These are phyloP conservation scores for Inonotus hispidus DNA, from an alignment of 1,284 basidiomycete species.

Conservation along the genomic window DNA sequence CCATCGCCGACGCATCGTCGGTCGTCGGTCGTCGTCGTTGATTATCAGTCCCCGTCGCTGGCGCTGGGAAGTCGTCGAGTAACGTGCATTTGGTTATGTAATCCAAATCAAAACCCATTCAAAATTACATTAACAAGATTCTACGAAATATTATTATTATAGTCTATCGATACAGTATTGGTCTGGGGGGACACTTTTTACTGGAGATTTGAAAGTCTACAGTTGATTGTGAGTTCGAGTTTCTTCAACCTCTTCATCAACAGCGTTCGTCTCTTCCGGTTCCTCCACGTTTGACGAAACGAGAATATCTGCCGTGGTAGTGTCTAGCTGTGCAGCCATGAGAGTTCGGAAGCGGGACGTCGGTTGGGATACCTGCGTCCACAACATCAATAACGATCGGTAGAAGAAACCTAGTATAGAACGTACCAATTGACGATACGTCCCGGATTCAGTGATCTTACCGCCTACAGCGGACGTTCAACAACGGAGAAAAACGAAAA, in stretches of 20 bases:
- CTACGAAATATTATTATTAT: neutral
- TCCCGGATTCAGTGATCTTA: slow-evolving; percentile 76
- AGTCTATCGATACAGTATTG: neutral
- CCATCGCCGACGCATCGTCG: slow-evolving; percentile 1
- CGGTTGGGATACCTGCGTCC: slow-evolving; percentile 47
- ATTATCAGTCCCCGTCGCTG: neutral
- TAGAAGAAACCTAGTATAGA: neutral
- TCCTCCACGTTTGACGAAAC: neutral
- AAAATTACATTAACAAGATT: neutral
- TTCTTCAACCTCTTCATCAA: neutral
- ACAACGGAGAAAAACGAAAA: neutral
- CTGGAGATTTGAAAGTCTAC: neutral
- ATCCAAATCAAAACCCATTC: neutral
- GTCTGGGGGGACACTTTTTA: too few species aligned
- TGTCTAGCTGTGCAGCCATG: slow-evolving; percentile 81
- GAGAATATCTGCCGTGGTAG: slow-evolving; percentile 33
- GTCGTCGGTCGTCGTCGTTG: neutral
- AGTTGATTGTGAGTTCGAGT: neutral
- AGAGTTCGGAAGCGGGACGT: slow-evolving; percentile 76
- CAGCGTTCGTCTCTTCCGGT: neutral
- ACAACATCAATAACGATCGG: neutral
- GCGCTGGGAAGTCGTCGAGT: neutral
- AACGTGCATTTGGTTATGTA: neutral
- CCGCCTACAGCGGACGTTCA: slow-evolving; percentile 47
- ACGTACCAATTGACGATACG: slow-evolving; percentile 72